Base-by-base conservation (phyloP, 2,329 filamentous ascomycete species). In the Pseudocercospora vitis region DNA sequence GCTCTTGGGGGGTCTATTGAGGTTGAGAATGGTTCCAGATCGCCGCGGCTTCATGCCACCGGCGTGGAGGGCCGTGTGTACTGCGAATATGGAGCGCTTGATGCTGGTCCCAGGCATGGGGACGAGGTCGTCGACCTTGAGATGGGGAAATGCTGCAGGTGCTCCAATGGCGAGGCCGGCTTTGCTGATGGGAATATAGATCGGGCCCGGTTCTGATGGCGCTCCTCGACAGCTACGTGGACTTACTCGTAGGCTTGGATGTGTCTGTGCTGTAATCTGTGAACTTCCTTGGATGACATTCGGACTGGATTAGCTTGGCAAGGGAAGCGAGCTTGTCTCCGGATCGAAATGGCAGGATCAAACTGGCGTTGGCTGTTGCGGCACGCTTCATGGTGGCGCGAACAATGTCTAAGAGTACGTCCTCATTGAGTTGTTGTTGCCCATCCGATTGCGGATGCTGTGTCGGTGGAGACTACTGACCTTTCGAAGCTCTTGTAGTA, bases 81-180 rank as follows among this genome's bases (percentile, higher is more conserved):
- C 73, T 0, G 70, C 70, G 42, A 71, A 76, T 73, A 80, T 77
- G 59, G 71, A 68, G 2, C 78, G 77, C 52, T 74, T 73, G 53
- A 79, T 71, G 54, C 80, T 79, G 0, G 76, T 79, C 35, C 65
- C 64, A 37, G 72, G 73, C 76, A 79, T 79, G 3, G 71, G 73
- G 3, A 69, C 63, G 31, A 79, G 73, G 7, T 75, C 68, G 2
- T 48, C 42, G 28, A 78, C 70, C 9, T 69, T 66, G 16, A 78
- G 68, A 7, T 76, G 69, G 0, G 69, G 69, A 55, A 79, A 79
- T 0, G 61, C 49, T 0, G 66, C 63, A 0, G 76, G 76, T 0
- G 77, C 76, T 3, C 76, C 76, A 1, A 79, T 63, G 0, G 77
- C 76, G 3, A 79, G 70, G 0, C 76, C 76, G 21, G 52, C 52